A percentile compares a stretch with the other conserved stretches of the same genome.
These are phyloP conservation scores for Kwoniella heveanensis DNA, from an alignment of 768 basidiomycete genomes.

Conservation along the genomic window DNA sequence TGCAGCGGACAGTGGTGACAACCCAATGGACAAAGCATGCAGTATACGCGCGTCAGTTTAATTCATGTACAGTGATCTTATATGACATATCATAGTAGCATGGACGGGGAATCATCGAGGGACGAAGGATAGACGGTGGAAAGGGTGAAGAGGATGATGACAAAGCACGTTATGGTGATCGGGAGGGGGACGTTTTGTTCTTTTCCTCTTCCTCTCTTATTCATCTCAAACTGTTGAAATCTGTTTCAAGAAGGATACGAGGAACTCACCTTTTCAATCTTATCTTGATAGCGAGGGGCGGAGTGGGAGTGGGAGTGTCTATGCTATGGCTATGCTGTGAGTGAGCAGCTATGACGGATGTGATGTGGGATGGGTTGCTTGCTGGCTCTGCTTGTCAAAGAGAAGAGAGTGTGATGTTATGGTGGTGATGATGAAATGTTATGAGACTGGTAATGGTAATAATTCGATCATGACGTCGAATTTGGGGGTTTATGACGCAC, in stretches of 20 bases:
- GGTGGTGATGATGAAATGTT: too few species aligned
- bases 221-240: not conserved
- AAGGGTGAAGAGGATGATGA: not conserved
- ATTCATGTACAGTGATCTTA: not conserved
- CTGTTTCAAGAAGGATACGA: not conserved
- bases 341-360: not conserved
- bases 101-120: not conserved
- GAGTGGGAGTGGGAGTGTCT: not conserved
- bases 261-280: not conserved
- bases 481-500: not conserved
- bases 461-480: constrained; percentile 4
- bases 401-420: not conserved
- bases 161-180: not conserved
- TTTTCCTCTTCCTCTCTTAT: not conserved
- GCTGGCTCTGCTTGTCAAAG: too few species aligned
- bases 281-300: not conserved
- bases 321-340: not conserved
- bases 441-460: not conserved
- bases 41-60: not conserved
- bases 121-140: not conserved
- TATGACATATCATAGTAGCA: not conserved
- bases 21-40: not conserved
- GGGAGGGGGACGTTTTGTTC: not conserved
- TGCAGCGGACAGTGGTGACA: not conserved
- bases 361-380: not conserved